These are phyloP conservation scores for Populus tremula DNA, from an alignment of 345 rosid species.

Conservation along the genomic window DNA sequence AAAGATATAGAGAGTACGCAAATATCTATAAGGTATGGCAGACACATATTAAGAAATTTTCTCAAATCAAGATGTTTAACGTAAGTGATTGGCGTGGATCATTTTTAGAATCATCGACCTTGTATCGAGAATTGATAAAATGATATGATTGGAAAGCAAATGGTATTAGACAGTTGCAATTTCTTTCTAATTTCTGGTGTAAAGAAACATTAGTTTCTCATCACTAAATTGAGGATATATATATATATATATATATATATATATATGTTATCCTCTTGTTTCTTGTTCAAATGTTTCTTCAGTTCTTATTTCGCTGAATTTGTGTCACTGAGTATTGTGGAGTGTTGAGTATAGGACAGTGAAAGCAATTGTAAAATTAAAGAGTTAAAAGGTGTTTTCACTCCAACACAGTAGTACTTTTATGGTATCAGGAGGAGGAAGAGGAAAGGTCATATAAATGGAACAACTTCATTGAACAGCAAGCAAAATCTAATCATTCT, in stretches of 20 bases:
- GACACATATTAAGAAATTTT: neutral
- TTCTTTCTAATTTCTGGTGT: slow-evolving; percentile 2
- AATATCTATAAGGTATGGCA: slow-evolving; percentile 59
- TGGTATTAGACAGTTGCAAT: neutral
- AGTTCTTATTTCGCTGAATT: neutral
- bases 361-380: neutral
- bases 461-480: slow-evolving; percentile 65
- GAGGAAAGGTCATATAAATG: slow-evolving; percentile 72
- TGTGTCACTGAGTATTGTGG: slow-evolving; percentile 1
- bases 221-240: neutral
- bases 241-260: no score
- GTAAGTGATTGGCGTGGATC: neutral
- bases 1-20: slow-evolving; percentile 67
- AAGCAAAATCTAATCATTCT: slow-evolving; percentile 23
- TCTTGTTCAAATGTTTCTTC: neutral
- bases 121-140: neutral
- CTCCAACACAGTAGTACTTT: slow-evolving; percentile 20
- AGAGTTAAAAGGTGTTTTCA: slow-evolving; percentile 7
- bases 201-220: neutral
- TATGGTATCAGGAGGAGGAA: slow-evolving; percentile 76
- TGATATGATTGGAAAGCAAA: neutral
- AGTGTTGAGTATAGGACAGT: neutral
- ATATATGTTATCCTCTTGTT: neutral
- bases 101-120: neutral
- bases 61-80: neutral